Conservation (phyloP, 1,284 basidiomycete species). For the Trichosporon faecale region DNA sequence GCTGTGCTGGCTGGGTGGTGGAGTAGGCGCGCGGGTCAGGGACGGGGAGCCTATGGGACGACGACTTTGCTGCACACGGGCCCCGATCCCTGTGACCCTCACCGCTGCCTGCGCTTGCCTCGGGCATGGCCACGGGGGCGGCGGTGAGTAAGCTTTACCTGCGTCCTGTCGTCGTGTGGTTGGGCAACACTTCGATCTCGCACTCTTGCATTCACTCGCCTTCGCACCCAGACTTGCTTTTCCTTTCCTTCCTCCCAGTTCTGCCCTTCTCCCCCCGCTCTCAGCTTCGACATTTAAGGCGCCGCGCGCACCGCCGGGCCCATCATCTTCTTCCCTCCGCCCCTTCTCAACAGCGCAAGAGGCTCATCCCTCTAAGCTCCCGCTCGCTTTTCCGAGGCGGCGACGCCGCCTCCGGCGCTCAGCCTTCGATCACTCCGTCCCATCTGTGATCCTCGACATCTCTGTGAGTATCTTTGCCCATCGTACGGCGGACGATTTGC, state of each 20-base stretch:
- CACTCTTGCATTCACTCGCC: background rate
- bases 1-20: background rate
- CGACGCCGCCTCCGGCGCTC: slow-evolving; percentile 13
- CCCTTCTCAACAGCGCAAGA: background rate
- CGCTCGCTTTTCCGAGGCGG: slow-evolving; percentile 13
- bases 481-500: background rate
- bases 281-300: slow-evolving; percentile 1
- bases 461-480: background rate
- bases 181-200: background rate
- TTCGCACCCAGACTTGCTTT: background rate
- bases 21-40: background rate
- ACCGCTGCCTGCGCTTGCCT: background rate
- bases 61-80: background rate
- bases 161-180: background rate
- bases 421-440: background rate
- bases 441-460: background rate
- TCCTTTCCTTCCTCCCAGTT: slow-evolving; percentile 7
- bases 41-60: background rate
- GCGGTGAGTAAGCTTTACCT: slow-evolving; percentile 2
- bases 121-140: background rate
- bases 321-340: background rate
- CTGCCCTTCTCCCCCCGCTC: background rate
- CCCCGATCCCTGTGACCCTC: background rate
- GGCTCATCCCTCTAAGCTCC: background rate
- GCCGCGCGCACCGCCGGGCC: background rate